Percentiles rank a stretch among this genome's conserved stretches.
These are phyloP conservation scores for Xerocomellus intermedius DNA, from an alignment of 768 basidiomycete genomes.

Conservation along the genomic window DNA sequence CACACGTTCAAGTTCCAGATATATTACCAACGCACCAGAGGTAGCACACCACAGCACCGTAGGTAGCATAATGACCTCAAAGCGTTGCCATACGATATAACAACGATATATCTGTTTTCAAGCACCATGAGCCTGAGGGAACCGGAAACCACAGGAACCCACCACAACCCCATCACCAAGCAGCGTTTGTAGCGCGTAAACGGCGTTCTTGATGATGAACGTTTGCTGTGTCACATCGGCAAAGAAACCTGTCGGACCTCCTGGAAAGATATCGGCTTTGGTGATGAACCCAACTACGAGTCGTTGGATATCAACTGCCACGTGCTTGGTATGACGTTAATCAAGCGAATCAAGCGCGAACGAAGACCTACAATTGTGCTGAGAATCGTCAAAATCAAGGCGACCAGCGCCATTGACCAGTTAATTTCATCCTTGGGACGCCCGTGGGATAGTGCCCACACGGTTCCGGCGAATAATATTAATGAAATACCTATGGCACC, in stretches of 20 bases:
- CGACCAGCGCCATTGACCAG: slow-evolving; percentile 21
- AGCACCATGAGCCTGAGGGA: neutral
- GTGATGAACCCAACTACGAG: slow-evolving; percentile 27
- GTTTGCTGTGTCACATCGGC: slow-evolving; percentile 26
- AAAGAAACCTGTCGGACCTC: slow-evolving; percentile 31
- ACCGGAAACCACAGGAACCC: neutral
- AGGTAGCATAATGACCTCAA: slow-evolving; percentile 10
- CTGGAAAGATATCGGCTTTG: slow-evolving; percentile 17
- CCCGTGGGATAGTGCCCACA: slow-evolving; percentile 24
- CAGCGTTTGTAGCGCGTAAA: slow-evolving; percentile 28
- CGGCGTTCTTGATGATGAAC: slow-evolving; percentile 29
- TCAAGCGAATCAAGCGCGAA: neutral
- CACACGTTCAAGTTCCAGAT: neutral
- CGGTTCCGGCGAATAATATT: slow-evolving; percentile 20
- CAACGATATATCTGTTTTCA: slow-evolving; percentile 24
- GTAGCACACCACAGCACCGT: slow-evolving; percentile 18
- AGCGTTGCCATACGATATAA: slow-evolving; percentile 19
- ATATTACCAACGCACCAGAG: slow-evolving; percentile 10
- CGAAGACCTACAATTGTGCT: slow-evolving; percentile 18
- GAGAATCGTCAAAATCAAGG: slow-evolving; percentile 20
- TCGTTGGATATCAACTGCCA: slow-evolving; percentile 23
- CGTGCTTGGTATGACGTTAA: slow-evolving; percentile 19
- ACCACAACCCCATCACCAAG: slow-evolving; percentile 22
- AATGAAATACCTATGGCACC: slow-evolving; percentile 18
- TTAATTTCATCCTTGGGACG: slow-evolving; percentile 19